A percentile compares a stretch with the other conserved stretches of the same genome.
phyloP scores from a whole-genome alignment of 2,329 filamentous ascomycete species.

The Colletotrichum sublineola region DNA sequence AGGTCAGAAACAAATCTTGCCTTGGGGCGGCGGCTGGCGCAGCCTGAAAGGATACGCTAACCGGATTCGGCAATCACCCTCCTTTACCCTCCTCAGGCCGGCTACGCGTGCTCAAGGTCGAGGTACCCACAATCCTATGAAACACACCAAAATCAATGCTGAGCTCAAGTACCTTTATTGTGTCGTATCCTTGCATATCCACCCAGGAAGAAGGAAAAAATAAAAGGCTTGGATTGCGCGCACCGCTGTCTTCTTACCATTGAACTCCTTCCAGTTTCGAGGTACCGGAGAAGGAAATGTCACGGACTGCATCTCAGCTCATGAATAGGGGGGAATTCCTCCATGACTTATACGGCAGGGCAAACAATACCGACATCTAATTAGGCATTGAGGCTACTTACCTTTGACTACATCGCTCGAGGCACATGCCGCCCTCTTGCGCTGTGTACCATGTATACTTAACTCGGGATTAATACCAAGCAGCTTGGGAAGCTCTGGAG shows the following conservation, averaged over 20 bases:
- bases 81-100: conserved; percentile 46
- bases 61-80: conserved; percentile 44
- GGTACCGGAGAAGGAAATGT: conserved; percentile 4
- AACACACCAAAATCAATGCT: conserved; percentile 15
- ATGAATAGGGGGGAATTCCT: conserved; percentile 8
- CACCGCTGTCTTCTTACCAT: background rate
- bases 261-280: background rate
- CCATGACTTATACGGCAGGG: background rate
- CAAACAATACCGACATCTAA: background rate
- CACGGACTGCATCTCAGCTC: background rate
- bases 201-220: background rate
- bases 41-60: conserved; percentile 50
- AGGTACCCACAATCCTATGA: conserved; percentile 28
- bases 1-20: conserved; percentile 60
- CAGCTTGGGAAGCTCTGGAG: conserved; percentile 9
- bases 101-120: conserved; percentile 21
- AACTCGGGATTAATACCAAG: conserved; percentile 9
- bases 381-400: background rate
- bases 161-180: conserved; percentile 13
- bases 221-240: background rate
- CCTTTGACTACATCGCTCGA: background rate
- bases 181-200: background rate
- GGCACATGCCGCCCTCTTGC: background rate
- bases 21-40: conserved; percentile 56
- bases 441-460: background rate